Conservation (phyloP, 805 yeast species). For the Candida sakaeoensis region DNA sequence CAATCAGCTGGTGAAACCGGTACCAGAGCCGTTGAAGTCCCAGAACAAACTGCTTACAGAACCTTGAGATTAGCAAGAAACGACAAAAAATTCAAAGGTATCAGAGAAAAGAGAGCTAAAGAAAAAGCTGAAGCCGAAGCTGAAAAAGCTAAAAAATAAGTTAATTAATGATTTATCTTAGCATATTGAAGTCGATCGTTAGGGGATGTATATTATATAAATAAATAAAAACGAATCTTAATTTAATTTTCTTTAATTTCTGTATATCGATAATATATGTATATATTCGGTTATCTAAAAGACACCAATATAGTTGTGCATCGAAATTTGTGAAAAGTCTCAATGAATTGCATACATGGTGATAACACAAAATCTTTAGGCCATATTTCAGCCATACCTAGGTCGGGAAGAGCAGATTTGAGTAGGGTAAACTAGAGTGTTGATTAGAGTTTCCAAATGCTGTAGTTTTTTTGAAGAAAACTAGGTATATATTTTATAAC, state of each 20-base stretch:
- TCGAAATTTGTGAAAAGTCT: too few relatives aligned
- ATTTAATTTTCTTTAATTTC: conserved; percentile 4
- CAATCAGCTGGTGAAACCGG: conserved; percentile 69
- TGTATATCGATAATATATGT: conserved; percentile 4
- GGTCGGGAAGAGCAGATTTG: too few relatives aligned
- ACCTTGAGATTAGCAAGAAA: conserved; percentile 95
- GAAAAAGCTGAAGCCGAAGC: conserved; percentile 99
- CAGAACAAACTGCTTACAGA: conserved; percentile 75
- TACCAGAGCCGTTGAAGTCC: conserved; percentile 85
- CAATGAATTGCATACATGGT: too few relatives aligned
- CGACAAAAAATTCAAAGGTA: conserved; percentile 90
- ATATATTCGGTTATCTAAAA: too few relatives aligned
- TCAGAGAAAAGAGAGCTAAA: conserved; percentile 95
- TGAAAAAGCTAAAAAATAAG: conserved; percentile 92
- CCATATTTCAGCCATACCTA: too few relatives aligned
- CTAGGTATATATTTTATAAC: background rate
- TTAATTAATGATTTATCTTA: conserved; percentile 9
- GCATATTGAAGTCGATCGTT: conserved; percentile 5
- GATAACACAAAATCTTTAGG: background rate
- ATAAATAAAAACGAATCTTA: conserved; percentile 6
- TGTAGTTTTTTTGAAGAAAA: too few relatives aligned
- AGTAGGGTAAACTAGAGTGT: too few relatives aligned
- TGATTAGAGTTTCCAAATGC: too few relatives aligned
- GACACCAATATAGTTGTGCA: too few relatives aligned
- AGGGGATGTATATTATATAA: conserved; percentile 9